Evolutionary conservation across 371 early-diverging fungal species (phyloP), one percentile per base, ranked within the genome.

Genomic region (Mortierella sp.): DNA sequence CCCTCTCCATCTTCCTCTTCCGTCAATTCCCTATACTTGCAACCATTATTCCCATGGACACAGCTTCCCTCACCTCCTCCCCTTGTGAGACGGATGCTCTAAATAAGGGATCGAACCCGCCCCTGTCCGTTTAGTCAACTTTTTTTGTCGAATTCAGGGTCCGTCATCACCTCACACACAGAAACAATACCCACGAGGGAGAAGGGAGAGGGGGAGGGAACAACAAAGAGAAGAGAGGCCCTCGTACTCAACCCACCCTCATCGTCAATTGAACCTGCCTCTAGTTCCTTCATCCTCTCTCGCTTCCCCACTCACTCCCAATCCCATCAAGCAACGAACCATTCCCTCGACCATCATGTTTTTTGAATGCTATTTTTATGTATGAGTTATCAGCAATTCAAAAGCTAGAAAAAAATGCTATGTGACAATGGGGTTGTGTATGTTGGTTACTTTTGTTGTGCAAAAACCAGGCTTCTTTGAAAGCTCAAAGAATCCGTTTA

Each of bases 401-500:
- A 48, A 48, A n/a, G 48, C 34, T 22, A 61, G 37, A 61, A 58
- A 16, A 50, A 22, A 50, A 68, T 68, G 68, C 68, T 67, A 63
- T 67, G 45, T 68, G 63, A 66, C 55, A 66, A 24, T 48, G 40
- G 58, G 26, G 39, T 45, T 41, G 47, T 45, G 43, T 58, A 31
- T 31, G 34, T 55, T 55, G 34, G 14, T 58, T 58, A n/a, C n/a
- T n/a, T 52, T 47, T 65, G 22, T 48, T 19, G 19, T 64, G 40
- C 37, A 31, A 34, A 34, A 22, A 11, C n/a, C n/a, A n/a, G n/a
- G n/a, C n/a, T n/a, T 50, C 61, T 13, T 63, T 7, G 44, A 41
- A 26, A 16, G 14, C 16, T 26, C 13, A 10, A 7, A 44, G 41
- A 37, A 67, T 48, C 7, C 52, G 40, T 71, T 81, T 81, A 81